Evolutionary conservation across 192 early-diverging fungal species (phyloP), one percentile per base, ranked within the genome.

Genomic region (Powellomyces hirtus): DNA sequence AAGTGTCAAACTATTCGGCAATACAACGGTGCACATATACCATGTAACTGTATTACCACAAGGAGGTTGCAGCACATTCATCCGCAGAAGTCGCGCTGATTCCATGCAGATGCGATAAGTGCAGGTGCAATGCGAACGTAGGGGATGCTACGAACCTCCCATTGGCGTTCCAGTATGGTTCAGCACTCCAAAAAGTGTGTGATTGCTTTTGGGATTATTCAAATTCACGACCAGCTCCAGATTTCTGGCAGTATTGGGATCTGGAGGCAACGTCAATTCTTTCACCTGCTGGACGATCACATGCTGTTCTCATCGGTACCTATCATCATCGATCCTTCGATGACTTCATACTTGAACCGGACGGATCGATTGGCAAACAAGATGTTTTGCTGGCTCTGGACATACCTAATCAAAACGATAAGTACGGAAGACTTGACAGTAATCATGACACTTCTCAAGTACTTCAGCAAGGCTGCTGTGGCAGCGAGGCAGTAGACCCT

Each of bases 61-160:
- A 1, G 72, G 60, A 16, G 93, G 94, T 69, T 94, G 91, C 18
- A 96, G 57, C 11, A 94, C 89, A 72, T 84, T 92, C 34, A 84
- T 80, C 4, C 89, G 84, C 30, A 96, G 77, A 18, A 94, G 66
- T 2, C 91, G 82, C 16, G 83, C 73, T 26, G n/a, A 24, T 10
- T 27, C 7, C 53, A 56, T 42, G n/a, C 10, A n/a, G 10, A 10
- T 42, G 11, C 11, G 40, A 13, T 42, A 42, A 42, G 40, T 42
- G n/a, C n/a, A n/a, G n/a, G n/a, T n/a, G n/a, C n/a, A n/a, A n/a
- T n/a, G n/a, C n/a, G n/a, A n/a, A n/a, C n/a, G n/a, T n/a, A n/a
- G n/a, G n/a, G n/a, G 18, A 42, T 8, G 8, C 46, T 24, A 46
- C 64, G 24, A 35, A 74, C 79, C 70, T 34, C 90, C 90, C 90